Conservation (phyloP, 2,329 filamentous ascomycete species). For the Penicillium thymicola region DNA sequence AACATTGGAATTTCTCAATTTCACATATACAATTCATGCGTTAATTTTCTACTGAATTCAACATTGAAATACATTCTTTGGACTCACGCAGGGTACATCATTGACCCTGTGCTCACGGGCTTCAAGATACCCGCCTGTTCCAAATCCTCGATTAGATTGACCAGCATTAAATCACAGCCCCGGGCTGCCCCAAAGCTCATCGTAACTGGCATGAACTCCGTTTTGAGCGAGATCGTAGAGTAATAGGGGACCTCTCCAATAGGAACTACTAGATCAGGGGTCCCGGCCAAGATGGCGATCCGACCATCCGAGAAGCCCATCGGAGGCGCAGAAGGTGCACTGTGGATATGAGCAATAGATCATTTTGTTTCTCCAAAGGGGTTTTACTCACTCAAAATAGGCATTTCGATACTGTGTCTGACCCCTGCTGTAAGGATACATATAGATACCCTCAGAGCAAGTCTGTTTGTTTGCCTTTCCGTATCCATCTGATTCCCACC, state of each 20-base stretch:
- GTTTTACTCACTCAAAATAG: slow-evolving; percentile 10
- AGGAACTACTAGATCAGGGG: slow-evolving; percentile 30
- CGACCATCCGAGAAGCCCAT: slow-evolving; percentile 21
- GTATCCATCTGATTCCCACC: slow-evolving; percentile 32
- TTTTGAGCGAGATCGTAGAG: slow-evolving; percentile 24
- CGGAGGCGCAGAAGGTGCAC: slow-evolving; percentile 16
- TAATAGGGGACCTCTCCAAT: slow-evolving; percentile 26
- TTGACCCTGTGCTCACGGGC: slow-evolving; percentile 22
- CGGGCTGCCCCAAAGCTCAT: slow-evolving; percentile 31
- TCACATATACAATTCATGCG: neutral
- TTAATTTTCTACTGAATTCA: neutral
- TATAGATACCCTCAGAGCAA: slow-evolving; percentile 33
- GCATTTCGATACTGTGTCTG: slow-evolving; percentile 20
- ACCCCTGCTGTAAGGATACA: slow-evolving; percentile 27
- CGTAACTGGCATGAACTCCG: slow-evolving; percentile 34
- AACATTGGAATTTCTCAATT: neutral
- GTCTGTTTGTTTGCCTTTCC: slow-evolving; percentile 19
- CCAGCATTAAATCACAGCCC: slow-evolving; percentile 34
- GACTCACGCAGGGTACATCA: slow-evolving; percentile 13
- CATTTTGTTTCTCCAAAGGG: neutral
- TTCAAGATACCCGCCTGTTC: slow-evolving; percentile 26
- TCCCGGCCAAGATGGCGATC: slow-evolving; percentile 24
- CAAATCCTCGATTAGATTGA: slow-evolving; percentile 27
- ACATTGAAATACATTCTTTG: no score
- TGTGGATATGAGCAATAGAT: neutral